Evolutionary conservation across 768 basidiomycete species (phyloP).

Genomic region (Trametopsis cervina): DNA sequence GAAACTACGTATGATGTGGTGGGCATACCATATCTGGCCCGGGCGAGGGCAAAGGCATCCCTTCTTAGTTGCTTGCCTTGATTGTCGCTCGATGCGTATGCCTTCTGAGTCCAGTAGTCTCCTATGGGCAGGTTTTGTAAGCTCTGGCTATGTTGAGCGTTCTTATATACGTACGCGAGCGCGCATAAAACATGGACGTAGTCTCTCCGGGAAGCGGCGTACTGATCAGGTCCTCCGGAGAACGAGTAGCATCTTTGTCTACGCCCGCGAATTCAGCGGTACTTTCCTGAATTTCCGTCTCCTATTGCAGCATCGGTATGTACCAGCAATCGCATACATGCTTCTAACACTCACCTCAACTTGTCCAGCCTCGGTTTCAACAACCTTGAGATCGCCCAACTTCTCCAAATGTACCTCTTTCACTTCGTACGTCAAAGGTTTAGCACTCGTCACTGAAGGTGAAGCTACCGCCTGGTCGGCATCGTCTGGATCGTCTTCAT

Average conservation of each 20-base stretch:
- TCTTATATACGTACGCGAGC: conserved; percentile 51
- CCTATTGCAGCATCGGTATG: too few relatives aligned
- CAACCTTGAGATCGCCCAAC: background rate
- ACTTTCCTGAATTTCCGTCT: conserved; percentile 26
- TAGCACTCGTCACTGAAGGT: too few relatives aligned
- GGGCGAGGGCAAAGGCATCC: conserved; percentile 72
- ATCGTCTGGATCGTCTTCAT: conserved; percentile 29
- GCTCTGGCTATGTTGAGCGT: background rate
- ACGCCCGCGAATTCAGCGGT: conserved; percentile 59
- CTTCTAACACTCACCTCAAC: too few relatives aligned
- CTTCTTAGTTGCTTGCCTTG: conserved; percentile 73
- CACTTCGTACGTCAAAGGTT: too few relatives aligned
- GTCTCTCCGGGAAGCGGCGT: conserved; percentile 85
- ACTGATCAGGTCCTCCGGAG: conserved; percentile 65
- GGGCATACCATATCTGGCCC: conserved; percentile 63
- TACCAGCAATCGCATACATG: too few relatives aligned
- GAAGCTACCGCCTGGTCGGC: conserved; percentile 21
- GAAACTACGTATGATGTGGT: background rate
- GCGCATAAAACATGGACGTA: conserved; percentile 74
- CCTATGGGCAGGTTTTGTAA: conserved; percentile 33
- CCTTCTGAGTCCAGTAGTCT: conserved; percentile 77
- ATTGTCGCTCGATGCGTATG: conserved; percentile 49
- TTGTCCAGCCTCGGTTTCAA: too few relatives aligned
- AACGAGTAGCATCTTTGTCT: conserved; percentile 46
- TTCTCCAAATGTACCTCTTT: too few relatives aligned